A percentile compares a stretch with the other conserved stretches of the same genome.
These are phyloP conservation scores for Eremothecium sinecaudum DNA, from an alignment of 1,139 yeast species.

Conservation along the genomic window DNA sequence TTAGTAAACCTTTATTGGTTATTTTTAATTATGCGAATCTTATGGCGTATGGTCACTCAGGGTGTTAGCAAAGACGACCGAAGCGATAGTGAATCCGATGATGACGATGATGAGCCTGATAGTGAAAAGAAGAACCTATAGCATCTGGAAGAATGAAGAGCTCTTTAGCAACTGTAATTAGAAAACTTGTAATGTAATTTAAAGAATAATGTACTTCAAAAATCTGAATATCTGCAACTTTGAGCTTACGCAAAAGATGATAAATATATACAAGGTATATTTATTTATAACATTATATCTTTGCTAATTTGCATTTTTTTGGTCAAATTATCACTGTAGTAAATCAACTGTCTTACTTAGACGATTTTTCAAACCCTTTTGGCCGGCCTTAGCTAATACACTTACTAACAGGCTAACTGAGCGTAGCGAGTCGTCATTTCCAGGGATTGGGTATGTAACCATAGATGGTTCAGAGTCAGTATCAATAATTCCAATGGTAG, in stretches of 20 bases:
- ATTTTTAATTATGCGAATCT: slow-evolving; percentile 66
- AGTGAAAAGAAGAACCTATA: slow-evolving; percentile 12
- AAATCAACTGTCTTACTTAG: slow-evolving; percentile 31
- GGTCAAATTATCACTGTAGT: neutral
- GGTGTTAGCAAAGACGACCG: slow-evolving; percentile 73
- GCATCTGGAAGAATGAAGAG: no score
- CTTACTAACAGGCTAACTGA: slow-evolving; percentile 74
- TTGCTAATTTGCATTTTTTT: no score
- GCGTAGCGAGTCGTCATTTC: slow-evolving; percentile 88
- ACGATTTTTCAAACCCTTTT: slow-evolving; percentile 60
- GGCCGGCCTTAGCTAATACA: slow-evolving; percentile 76
- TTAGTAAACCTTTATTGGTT: slow-evolving; percentile 84
- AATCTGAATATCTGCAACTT: no score
- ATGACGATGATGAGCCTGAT: slow-evolving; percentile 18
- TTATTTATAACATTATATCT: no score
- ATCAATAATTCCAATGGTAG: slow-evolving; percentile 89
- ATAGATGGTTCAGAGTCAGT: slow-evolving; percentile 86
- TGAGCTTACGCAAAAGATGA: no score
- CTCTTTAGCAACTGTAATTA: no score
- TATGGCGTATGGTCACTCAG: slow-evolving; percentile 46
- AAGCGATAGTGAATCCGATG: slow-evolving; percentile 67
- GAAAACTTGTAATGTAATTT: no score
- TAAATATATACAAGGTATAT: no score
- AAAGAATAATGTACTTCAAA: no score
- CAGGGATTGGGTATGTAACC: slow-evolving; percentile 91